These are phyloP conservation scores for Wilhelminamyces savonicus DNA, from an alignment of 805 yeast species.

Conservation along the genomic window DNA sequence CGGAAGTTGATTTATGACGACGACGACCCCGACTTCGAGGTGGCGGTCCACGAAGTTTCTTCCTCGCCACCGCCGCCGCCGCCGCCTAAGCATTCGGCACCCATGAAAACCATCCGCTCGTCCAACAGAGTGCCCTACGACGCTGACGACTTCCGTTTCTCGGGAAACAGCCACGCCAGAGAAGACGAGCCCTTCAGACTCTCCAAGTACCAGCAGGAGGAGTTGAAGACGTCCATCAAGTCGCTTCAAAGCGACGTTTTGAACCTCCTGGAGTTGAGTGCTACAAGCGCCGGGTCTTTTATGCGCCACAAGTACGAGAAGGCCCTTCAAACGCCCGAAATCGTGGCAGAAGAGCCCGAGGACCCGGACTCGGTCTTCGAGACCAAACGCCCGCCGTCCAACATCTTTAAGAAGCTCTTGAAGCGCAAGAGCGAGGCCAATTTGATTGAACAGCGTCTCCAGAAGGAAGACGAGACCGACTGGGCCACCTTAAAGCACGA, in stretches of 20 bases:
- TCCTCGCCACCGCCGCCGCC: constrained; percentile 26
- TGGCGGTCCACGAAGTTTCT: constrained; percentile 6
- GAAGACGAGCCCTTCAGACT: constrained; percentile 23
- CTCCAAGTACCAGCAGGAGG: constrained; percentile 29
- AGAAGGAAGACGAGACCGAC: constrained; percentile 24
- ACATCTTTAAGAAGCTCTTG: constrained; percentile 39
- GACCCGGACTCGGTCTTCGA: constrained; percentile 34
- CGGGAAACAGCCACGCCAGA: constrained; percentile 14
- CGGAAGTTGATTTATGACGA: constrained; percentile 21
- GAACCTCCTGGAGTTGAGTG: constrained; percentile 66
- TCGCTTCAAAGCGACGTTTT: constrained; percentile 42
- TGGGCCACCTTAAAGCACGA: constrained; percentile 22
- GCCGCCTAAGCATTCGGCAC: constrained; percentile 22
- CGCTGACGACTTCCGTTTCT: constrained; percentile 30
- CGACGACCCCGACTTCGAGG: constrained; percentile 12
- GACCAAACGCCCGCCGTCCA: constrained; percentile 38
- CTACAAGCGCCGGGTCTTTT: constrained; percentile 84
- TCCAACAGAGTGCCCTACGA: constrained; percentile 22
- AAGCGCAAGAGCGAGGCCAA: constrained; percentile 24
- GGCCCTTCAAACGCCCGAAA: constrained; percentile 16
- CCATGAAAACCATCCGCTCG: constrained; percentile 12
- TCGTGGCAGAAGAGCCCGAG: constrained; percentile 11
- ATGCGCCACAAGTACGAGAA: constrained; percentile 62
- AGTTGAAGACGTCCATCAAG: constrained; percentile 32
- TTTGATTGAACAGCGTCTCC: constrained; percentile 42